Evolutionary conservation across 2,329 filamentous ascomycete species (phyloP).

Genomic region (Fusarium brevicatenulatum): DNA sequence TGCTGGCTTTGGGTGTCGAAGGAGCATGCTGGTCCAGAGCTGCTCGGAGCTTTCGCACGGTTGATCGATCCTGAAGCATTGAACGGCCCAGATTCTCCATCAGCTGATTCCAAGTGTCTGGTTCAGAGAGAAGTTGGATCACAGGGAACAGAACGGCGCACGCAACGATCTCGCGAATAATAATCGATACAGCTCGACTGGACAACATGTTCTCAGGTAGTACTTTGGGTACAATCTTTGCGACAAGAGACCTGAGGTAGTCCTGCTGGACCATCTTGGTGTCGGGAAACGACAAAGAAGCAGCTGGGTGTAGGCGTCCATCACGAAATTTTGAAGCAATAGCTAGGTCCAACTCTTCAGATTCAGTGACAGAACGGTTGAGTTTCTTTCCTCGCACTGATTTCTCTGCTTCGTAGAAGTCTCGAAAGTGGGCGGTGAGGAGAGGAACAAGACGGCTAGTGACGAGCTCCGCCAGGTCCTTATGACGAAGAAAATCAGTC

Average conservation of each 20-base stretch:
- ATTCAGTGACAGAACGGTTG: constrained; percentile 91
- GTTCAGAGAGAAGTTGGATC: constrained; percentile 83
- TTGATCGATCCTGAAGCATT: constrained; percentile 94
- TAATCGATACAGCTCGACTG: constrained; percentile 81
- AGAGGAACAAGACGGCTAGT: constrained; percentile 88
- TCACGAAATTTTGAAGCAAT: constrained; percentile 95
- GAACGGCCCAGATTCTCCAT: constrained; percentile 90
- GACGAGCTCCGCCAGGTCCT: constrained; percentile 85
- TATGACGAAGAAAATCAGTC: constrained; percentile 74
- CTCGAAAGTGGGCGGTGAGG: constrained; percentile 85
- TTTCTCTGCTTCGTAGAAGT: constrained; percentile 91
- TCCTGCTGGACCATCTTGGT: constrained; percentile 88
- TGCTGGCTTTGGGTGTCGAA: constrained; percentile 73
- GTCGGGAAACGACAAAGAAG: constrained; percentile 83
- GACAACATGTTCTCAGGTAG: constrained; percentile 78
- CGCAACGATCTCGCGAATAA: constrained; percentile 90
- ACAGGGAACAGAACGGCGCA: constrained; percentile 90
- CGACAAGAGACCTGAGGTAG: constrained; percentile 81
- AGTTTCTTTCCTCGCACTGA: constrained; percentile 87
- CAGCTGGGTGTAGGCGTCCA: constrained; percentile 88
- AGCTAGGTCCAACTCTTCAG: constrained; percentile 92
- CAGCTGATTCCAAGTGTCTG: constrained; percentile 97
- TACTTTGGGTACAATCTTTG: constrained; percentile 76
- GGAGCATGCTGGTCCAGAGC: constrained; percentile 94
- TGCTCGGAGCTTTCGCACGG: constrained; percentile 88